Percentiles rank a stretch among this genome's conserved stretches.
phyloP scores from a whole-genome alignment of 2,329 filamentous ascomycete species.

The Aspergillus nomiae region DNA sequence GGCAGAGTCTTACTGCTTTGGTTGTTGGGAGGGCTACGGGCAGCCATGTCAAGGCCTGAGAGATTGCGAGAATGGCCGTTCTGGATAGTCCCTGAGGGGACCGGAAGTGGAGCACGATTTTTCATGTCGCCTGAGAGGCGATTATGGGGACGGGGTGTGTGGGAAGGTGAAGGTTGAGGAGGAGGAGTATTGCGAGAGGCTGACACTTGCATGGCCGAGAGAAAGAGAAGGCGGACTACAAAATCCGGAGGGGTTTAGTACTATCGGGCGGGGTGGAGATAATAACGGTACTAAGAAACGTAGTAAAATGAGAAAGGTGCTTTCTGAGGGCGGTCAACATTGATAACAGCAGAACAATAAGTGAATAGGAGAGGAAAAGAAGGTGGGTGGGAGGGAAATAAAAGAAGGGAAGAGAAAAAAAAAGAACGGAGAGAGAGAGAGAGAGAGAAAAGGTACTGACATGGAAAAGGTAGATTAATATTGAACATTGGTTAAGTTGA shows the following conservation, averaged over 20 bases:
- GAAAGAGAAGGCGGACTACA: constrained; percentile 10
- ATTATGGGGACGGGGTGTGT: constrained; percentile 25
- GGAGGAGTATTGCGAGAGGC: constrained; percentile 23
- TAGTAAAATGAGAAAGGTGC: not conserved
- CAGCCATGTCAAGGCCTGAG: constrained; percentile 47
- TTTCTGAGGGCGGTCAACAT: not conserved
- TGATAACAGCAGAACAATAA: not conserved
- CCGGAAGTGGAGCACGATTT: constrained; percentile 43
- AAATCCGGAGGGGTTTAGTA: constrained; percentile 28
- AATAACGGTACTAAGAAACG: constrained; percentile 4
- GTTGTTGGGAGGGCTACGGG: constrained; percentile 50
- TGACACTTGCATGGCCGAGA: constrained; percentile 25
- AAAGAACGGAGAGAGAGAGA: not conserved
- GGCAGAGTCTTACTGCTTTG: constrained; percentile 42
- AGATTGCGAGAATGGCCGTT: constrained; percentile 47
- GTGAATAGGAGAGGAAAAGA: not conserved
- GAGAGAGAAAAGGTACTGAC: too few relatives aligned
- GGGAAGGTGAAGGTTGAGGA: constrained; percentile 16
- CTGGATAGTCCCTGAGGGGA: constrained; percentile 37
- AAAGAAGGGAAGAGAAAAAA: too few relatives aligned
- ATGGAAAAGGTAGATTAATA: not conserved
- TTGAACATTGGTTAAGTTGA: not conserved
- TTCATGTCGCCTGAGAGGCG: constrained; percentile 41
- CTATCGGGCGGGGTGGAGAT: constrained; percentile 18
- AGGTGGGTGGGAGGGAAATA: too few relatives aligned